These are phyloP conservation scores for Penicillium sp. DNA, from an alignment of 2,329 filamentous ascomycete species.

Conservation along the genomic window DNA sequence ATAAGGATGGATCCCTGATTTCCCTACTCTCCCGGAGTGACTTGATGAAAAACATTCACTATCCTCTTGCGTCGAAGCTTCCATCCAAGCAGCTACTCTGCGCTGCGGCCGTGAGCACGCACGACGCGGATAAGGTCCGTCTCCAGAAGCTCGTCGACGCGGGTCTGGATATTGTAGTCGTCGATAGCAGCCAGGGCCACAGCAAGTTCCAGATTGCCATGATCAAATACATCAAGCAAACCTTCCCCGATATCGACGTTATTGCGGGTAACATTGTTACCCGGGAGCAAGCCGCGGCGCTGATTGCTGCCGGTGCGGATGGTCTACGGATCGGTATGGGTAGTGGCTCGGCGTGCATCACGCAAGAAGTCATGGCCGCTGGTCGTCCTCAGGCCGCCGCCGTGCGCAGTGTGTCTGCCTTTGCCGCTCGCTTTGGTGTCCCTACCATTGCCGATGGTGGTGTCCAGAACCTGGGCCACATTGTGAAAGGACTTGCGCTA, in stretches of 20 bases:
- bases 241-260: conserved; percentile 82
- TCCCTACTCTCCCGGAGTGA: conserved; percentile 93
- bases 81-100: conserved; percentile 97
- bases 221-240: conserved; percentile 92
- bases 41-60: conserved; percentile 97
- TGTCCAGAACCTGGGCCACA: conserved; percentile 97
- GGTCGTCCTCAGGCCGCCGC: conserved; percentile 92
- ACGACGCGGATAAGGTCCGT: conserved; percentile 85
- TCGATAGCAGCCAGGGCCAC: conserved; percentile 97
- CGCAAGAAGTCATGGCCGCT: conserved; percentile 99
- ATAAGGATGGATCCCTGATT: conserved; percentile 77
- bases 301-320: conserved; percentile 93
- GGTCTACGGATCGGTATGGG: conserved; percentile 99
- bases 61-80: conserved; percentile 92
- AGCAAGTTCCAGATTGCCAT: conserved; percentile 98
- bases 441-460: conserved; percentile 97
- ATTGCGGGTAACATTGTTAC: conserved; percentile 99
- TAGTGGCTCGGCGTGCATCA: conserved; percentile 96
- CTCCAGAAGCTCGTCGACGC: conserved; percentile 88
- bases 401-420: conserved; percentile 84
- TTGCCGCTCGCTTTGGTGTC: conserved; percentile 89
- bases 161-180: conserved; percentile 89
- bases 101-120: conserved; percentile 91
- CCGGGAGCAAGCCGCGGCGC: conserved; percentile 84
- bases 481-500: conserved; percentile 94